A percentile compares a stretch with the other conserved stretches of the same genome.
phyloP scores from a whole-genome alignment of 2,329 filamentous ascomycete species.

The Cercospora canescens region DNA sequence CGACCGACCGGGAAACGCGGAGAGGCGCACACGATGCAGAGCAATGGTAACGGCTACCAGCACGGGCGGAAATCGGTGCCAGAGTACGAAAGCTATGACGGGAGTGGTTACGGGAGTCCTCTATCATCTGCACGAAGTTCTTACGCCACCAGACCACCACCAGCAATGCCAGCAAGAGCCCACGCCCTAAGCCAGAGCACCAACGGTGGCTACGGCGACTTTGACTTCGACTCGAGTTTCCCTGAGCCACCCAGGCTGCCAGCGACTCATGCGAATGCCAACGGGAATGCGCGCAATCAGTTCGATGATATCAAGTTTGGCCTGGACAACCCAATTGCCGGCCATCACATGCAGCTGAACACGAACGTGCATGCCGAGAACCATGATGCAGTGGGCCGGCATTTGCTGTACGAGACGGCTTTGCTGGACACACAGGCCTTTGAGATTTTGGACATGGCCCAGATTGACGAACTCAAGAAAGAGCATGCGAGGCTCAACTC shows the following conservation, averaged over 20 bases:
- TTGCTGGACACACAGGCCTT: slow-evolving; percentile 83
- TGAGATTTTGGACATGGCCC: slow-evolving; percentile 84
- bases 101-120: slow-evolving; percentile 29
- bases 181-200: slow-evolving; percentile 13
- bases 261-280: slow-evolving; percentile 11
- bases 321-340: slow-evolving; percentile 22
- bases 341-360: slow-evolving; percentile 32
- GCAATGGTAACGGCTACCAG: slow-evolving; percentile 17
- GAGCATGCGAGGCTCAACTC: slow-evolving; percentile 71
- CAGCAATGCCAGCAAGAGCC: slow-evolving; percentile 13
- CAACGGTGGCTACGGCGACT: slow-evolving; percentile 27
- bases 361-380: slow-evolving; percentile 31
- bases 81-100: slow-evolving; percentile 32
- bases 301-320: slow-evolving; percentile 28
- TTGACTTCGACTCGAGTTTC: slow-evolving; percentile 24
- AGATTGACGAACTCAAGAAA: slow-evolving; percentile 89
- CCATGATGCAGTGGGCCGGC: slow-evolving; percentile 70
- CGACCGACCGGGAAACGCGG: neutral
- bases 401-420: slow-evolving; percentile 90
- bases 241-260: slow-evolving; percentile 14
- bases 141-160: slow-evolving; percentile 13
- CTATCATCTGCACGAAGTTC: slow-evolving; percentile 15
- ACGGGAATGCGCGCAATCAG: slow-evolving; percentile 16
- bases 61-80: slow-evolving; percentile 16
- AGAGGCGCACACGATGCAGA: slow-evolving; percentile 24